Evolutionary conservation across 768 basidiomycete genomes (phyloP).

Genomic region (Mycena rosella): DNA sequence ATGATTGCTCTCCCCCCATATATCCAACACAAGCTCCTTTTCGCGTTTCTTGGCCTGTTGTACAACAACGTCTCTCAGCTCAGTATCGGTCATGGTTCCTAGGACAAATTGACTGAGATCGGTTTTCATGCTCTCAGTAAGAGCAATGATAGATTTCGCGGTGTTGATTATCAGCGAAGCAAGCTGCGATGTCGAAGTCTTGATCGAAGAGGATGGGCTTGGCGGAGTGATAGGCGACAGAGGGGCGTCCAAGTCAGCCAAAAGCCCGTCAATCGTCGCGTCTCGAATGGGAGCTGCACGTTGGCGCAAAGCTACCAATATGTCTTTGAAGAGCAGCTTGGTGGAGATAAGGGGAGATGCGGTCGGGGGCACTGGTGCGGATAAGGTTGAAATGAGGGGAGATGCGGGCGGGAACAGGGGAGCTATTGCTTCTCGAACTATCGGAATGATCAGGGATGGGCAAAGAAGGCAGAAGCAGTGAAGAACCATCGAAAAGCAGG

Average conservation of each 20-base stretch:
- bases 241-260: conserved; percentile 47
- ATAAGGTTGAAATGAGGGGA: conserved; percentile 62
- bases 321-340: conserved; percentile 65
- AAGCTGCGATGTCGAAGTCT: conserved; percentile 45
- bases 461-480: neutral
- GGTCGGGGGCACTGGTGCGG: conserved; percentile 74
- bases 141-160: conserved; percentile 59
- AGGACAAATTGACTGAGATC: conserved; percentile 76
- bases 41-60: conserved; percentile 69
- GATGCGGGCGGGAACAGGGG: conserved; percentile 78
- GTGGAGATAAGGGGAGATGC: conserved; percentile 74
- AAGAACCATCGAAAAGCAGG: conserved; percentile 31
- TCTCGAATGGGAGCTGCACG: conserved; percentile 81
- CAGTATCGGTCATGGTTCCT: conserved; percentile 74
- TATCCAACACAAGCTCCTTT: conserved; percentile 62
- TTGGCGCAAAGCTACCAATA: conserved; percentile 63
- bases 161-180: conserved; percentile 64
- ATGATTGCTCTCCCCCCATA: conserved; percentile 57
- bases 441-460: conserved; percentile 67
- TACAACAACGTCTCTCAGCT: conserved; percentile 62
- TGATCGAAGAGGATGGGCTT: conserved; percentile 40
- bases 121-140: conserved; percentile 75
- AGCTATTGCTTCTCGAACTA: conserved; percentile 52
- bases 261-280: conserved; percentile 60
- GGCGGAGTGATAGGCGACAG: conserved; percentile 39